A percentile compares a stretch with the other conserved stretches of the same genome.
These are phyloP conservation scores for Colletotrichum sublineola DNA, from an alignment of 2,329 filamentous ascomycete genomes.

Conservation along the genomic window DNA sequence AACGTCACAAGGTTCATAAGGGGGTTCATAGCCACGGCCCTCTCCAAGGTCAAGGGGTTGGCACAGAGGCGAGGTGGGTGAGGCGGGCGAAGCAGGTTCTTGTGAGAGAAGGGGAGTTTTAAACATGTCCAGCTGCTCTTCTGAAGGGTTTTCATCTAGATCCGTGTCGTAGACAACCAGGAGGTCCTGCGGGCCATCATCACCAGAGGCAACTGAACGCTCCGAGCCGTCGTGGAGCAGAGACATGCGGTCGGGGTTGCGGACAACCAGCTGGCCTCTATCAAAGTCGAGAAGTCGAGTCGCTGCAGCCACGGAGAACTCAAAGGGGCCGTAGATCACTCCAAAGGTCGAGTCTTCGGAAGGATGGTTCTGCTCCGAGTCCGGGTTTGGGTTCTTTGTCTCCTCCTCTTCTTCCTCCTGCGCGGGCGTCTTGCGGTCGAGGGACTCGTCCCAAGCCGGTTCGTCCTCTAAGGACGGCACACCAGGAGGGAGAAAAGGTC, in stretches of 20 bases:
- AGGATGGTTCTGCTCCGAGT: not conserved
- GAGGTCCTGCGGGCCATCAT: not conserved
- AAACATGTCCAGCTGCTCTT: not conserved
- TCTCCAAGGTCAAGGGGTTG: not conserved
- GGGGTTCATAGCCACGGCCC: too few species aligned
- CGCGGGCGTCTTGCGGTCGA: not conserved
- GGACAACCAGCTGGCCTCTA: not conserved
- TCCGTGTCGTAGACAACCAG: not conserved
- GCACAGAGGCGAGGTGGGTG: not conserved
- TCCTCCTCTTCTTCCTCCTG: not conserved
- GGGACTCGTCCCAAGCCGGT: not conserved
- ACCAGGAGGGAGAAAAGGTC: not conserved
- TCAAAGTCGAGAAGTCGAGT: not conserved
- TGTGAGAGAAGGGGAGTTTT: not conserved
- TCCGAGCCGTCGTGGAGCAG: not conserved
- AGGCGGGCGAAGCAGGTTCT: not conserved
- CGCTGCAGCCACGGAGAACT: not conserved
- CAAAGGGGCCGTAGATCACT: not conserved
- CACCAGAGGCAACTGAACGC: not conserved
- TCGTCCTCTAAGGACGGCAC: not conserved
- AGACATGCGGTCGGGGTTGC: not conserved
- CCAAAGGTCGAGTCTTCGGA: not conserved
- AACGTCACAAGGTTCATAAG: not conserved
- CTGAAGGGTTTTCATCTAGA: not conserved
- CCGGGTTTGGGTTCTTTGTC: not conserved